Evolutionary conservation across 192 early-diverging fungal species (phyloP), one percentile per base, ranked within the genome.

Genomic region (Polychytrium aggregatum): DNA sequence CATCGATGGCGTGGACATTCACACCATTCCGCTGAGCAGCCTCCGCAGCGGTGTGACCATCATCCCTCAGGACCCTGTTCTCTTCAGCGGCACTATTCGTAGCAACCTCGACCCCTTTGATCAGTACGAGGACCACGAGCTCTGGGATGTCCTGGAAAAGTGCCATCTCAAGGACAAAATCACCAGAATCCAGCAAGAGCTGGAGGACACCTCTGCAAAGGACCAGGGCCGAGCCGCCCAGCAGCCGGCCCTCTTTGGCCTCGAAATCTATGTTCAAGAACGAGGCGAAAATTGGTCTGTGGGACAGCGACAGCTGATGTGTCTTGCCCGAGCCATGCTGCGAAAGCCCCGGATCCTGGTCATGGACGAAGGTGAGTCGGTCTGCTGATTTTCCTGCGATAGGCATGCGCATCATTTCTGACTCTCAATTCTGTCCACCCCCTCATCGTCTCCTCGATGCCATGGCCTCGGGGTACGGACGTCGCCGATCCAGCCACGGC

Each of bases 231-330:
- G 71, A 3, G 75, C 84, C 13, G 76, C 82, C 36, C 61, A 90
- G 25, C 72, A n/a, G n/a, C n/a, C n/a, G n/a, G n/a, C n/a, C n/a
- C n/a, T n/a, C n/a, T n/a, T n/a, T n/a, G n/a, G n/a, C n/a, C n/a
- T n/a, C n/a, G n/a, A n/a, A n/a, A n/a, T n/a, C n/a, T n/a, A n/a
- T n/a, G n/a, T n/a, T 20, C 51, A 58, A n/a, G n/a, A n/a, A n/a
- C n/a, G n/a, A n/a, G 89, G 89, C 33, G 80, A 79, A 47, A 89
- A 89, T 64, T 79, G 88, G 52, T 82, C 76, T 31, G 75, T 86
- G 36, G 55, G 54, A 10, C 56, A 67, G 48, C 10, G 65, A 41
- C 65, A 67, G 46, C 37, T 67, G 27, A 34, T 67, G 26, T 67
- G 65, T 36, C 68, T 67, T 29, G 65, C 65, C 2, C 31, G 65